Percentiles rank a stretch among this genome's conserved stretches.
Evolutionary conservation across 192 early-diverging fungal species (phyloP).

Genomic region (Pilaira anomala): DNA sequence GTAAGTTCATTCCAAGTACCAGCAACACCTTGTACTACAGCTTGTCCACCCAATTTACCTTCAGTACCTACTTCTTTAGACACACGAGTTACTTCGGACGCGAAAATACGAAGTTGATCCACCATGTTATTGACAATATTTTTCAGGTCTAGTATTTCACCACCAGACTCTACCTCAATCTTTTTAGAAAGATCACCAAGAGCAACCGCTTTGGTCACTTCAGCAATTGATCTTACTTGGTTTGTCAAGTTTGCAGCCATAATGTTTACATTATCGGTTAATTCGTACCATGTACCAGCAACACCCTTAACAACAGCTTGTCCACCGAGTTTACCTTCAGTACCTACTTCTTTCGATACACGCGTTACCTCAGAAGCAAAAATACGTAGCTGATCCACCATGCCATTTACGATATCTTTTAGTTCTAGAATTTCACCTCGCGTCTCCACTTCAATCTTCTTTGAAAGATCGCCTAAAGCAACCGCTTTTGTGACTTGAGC

Average conservation of each 20-base stretch:
- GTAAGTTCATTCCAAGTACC: neutral
- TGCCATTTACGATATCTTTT: slow-evolving; percentile 44
- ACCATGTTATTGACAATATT: slow-evolving; percentile 33
- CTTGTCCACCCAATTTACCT: too few species aligned
- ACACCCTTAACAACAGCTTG: slow-evolving; percentile 36
- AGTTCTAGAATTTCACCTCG: slow-evolving; percentile 49
- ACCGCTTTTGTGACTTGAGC: slow-evolving; percentile 48
- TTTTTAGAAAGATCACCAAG: slow-evolving; percentile 38
- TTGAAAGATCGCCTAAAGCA: slow-evolving; percentile 43
- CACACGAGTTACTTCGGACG: too few species aligned
- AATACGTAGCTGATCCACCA: slow-evolving; percentile 46
- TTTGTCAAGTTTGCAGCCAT: slow-evolving; percentile 49
- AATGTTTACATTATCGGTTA: slow-evolving; percentile 51
- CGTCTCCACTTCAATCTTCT: slow-evolving; percentile 38
- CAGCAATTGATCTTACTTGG: slow-evolving; percentile 46
- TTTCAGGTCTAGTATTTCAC: slow-evolving; percentile 50
- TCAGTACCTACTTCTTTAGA: too few species aligned
- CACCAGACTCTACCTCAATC: slow-evolving; percentile 41
- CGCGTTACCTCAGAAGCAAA: slow-evolving; percentile 46
- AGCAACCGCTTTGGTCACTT: slow-evolving; percentile 47
- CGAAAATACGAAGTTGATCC: too few species aligned
- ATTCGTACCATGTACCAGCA: slow-evolving; percentile 47
- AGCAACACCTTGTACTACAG: too few species aligned
- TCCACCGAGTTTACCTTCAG: slow-evolving; percentile 34
- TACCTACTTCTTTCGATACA: slow-evolving; percentile 37